Evolutionary conservation across 345 rosid genomes (phyloP), one percentile per base, ranked within the genome.

Genomic region (Citrus hindsii): DNA sequence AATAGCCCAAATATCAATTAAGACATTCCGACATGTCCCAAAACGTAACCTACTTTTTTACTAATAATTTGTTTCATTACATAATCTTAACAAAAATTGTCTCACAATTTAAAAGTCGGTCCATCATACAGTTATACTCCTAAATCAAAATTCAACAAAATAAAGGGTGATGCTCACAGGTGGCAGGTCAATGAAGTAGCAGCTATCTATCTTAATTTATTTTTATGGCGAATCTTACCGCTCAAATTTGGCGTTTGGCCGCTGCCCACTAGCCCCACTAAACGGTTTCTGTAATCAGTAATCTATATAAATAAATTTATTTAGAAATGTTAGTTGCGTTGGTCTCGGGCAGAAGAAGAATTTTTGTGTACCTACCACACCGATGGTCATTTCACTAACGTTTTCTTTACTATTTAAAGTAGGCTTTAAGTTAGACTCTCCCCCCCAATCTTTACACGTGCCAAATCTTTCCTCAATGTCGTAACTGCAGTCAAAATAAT

Each of bases 401-500:
- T 7, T 22, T 24, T 22, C 9, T 51, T 24, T 21, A 10, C 10
- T 56, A 61, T 58, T 33, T 58, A 35, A 42, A 27, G 30, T 7
- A 37, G 40, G 40, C 40, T 37, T 37, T 7, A 37, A 1, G 40
- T 28, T 4, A 42, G 51, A 46, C 12, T 48, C 22, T 60, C 75
- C 9, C 33, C 61, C 9, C 80, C 78, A 56, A 16, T 63, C 37
- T 58, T 82, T 67, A 55, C 78, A 76, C 78, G 67, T 82, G 77
- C 66, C 67, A 38, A 48, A 30, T 3, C 18, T 12, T 38, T 22
- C 13, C 73, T 32, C 42, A 40, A 9, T 32, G 33, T 32, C 53
- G 6, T 71, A 71, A 3, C 77, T 55, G 68, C 58, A 55, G 78
- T 82, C 76, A 82, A 82, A 62, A 12, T 19, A 30, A 32, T 13